phyloP scores from a whole-genome alignment of 148 eudicot genomes.

The Silene latifolia region DNA sequence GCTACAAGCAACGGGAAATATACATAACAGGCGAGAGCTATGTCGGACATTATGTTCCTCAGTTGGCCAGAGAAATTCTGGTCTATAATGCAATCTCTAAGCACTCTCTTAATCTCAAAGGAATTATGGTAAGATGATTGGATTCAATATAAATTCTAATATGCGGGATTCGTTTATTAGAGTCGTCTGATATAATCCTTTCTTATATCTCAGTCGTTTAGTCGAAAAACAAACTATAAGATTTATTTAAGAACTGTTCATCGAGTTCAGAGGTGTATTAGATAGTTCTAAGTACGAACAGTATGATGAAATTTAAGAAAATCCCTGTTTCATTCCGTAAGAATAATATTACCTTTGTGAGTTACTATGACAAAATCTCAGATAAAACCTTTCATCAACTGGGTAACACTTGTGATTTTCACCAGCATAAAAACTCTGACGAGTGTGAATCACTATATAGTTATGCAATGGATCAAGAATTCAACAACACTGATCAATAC shows the following conservation, averaged over 20 bases:
- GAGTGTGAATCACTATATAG: constrained; percentile 72
- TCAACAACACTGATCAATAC: constrained; percentile 89
- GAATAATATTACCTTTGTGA: no score
- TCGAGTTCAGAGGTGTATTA: no score
- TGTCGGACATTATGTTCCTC: constrained; percentile 96
- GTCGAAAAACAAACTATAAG: no score
- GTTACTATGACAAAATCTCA: no score
- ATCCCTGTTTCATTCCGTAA: no score
- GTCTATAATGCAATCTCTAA: constrained; percentile 46
- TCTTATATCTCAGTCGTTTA: no score
- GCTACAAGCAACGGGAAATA: constrained; percentile 57
- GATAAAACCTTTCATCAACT: constrained; percentile 65
- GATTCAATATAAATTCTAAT: no score
- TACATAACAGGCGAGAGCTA: constrained; percentile 87
- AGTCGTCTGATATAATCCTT: no score
- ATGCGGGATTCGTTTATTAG: no score
- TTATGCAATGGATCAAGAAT: constrained; percentile 92
- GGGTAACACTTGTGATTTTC: constrained; percentile 74
- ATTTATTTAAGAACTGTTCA: no score
- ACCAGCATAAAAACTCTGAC: constrained; percentile 68
- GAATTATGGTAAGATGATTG: constrained; percentile 55
- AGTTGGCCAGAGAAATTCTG: constrained; percentile 67
- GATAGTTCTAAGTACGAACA: no score
- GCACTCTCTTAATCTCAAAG: constrained; percentile 68
- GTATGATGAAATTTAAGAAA: no score